Conservation (phyloP, 768 basidiomycete species). For the Daedaleopsis sinensis region DNA sequence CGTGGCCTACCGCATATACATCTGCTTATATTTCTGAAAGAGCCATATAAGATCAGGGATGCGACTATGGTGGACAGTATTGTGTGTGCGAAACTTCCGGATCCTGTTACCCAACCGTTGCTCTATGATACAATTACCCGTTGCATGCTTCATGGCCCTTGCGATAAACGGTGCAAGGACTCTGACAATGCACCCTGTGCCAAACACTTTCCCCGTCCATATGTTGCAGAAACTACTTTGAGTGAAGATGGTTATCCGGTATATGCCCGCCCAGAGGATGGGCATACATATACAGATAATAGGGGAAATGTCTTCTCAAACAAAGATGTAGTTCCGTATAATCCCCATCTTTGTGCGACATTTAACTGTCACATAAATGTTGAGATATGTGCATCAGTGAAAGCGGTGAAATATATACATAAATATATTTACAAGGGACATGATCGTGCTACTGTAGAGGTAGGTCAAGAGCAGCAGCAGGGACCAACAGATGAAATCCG, state of each 20-base stretch:
- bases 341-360: constrained; percentile 35
- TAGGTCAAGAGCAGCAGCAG: constrained; percentile 14
- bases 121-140: constrained; percentile 43
- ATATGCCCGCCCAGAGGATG: constrained; percentile 40
- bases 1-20: constrained; percentile 58
- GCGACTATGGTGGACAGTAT: constrained; percentile 42
- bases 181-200: constrained; percentile 45
- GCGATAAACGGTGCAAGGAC: constrained; percentile 41
- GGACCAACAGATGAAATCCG: constrained; percentile 37
- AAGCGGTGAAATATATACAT: constrained; percentile 47
- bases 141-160: constrained; percentile 53
- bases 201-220: constrained; percentile 43
- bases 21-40: constrained; percentile 44
- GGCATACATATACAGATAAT: constrained; percentile 25
- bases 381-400: constrained; percentile 42
- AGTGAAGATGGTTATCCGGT: constrained; percentile 36
- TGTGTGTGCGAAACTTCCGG: constrained; percentile 48
- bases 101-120: constrained; percentile 39
- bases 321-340: constrained; percentile 45
- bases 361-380: constrained; percentile 55
- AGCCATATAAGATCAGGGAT: constrained; percentile 36
- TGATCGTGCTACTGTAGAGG: constrained; percentile 42
- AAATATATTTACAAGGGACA: constrained; percentile 56
- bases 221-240: constrained; percentile 37
- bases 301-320: constrained; percentile 33